These are phyloP conservation scores for Sordariomycetes sp. DNA, from an alignment of 2,329 filamentous ascomycete species.

Conservation along the genomic window DNA sequence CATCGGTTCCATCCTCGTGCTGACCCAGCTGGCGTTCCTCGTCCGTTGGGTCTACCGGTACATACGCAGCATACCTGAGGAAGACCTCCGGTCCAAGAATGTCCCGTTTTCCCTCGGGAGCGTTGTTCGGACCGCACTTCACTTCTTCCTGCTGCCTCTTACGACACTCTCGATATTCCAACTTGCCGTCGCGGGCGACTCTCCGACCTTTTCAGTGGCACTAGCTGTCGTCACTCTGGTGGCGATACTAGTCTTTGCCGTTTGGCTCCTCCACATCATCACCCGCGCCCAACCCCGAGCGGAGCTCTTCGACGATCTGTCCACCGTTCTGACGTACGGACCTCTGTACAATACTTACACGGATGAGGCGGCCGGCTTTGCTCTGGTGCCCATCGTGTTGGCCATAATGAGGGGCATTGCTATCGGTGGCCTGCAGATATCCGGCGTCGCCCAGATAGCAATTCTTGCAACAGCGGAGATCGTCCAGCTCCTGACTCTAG, in stretches of 20 bases:
- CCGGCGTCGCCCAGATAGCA: conserved; percentile 86
- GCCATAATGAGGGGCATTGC: conserved; percentile 81
- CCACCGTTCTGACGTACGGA: conserved; percentile 81
- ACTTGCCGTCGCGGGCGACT: conserved; percentile 61
- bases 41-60: conserved; percentile 66
- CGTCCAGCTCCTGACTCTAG: conserved; percentile 74
- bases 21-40: conserved; percentile 69
- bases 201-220: conserved; percentile 60
- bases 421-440: conserved; percentile 85
- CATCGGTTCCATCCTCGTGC: conserved; percentile 52
- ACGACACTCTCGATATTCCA: conserved; percentile 86
- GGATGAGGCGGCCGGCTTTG: conserved; percentile 84
- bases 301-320: conserved; percentile 84
- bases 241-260: conserved; percentile 60
- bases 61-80: conserved; percentile 62
- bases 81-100: conserved; percentile 86
- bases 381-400: conserved; percentile 74
- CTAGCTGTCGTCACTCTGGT: conserved; percentile 67
- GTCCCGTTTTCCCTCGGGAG: conserved; percentile 76
- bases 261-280: conserved; percentile 74
- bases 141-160: conserved; percentile 82
- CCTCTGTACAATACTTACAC: conserved; percentile 96
- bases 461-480: conserved; percentile 91
- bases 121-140: conserved; percentile 77
- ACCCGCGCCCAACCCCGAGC: conserved; percentile 71